phyloP scores from a whole-genome alignment of 495 filamentous ascomycete species.

The Oleoguttula mirabilis region DNA sequence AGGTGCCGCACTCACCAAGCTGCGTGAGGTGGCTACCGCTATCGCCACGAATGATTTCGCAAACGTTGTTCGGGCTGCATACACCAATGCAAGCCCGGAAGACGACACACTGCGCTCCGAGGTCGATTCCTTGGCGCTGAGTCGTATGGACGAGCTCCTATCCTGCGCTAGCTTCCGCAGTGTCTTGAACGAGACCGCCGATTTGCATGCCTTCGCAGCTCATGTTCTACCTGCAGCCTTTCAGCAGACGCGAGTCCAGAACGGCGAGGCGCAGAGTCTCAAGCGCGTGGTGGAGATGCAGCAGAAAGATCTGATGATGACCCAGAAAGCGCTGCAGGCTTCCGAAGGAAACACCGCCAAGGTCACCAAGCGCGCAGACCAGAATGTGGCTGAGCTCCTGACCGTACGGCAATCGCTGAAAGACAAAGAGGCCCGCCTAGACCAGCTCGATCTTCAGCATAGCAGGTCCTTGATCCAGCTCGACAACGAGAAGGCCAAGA shows the following conservation, averaged over 20 bases:
- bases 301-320: neutral
- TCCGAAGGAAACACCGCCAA: no score
- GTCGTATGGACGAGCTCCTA: slow-evolving; percentile 1
- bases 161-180: neutral
- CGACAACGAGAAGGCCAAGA: no score
- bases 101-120: neutral
- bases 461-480: no score
- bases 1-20: slow-evolving; percentile 1
- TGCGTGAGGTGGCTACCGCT: neutral
- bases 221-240: neutral
- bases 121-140: neutral
- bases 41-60: neutral
- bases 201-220: neutral
- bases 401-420: no score
- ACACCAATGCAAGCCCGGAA: neutral
- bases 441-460: no score
- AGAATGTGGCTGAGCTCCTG: no score
- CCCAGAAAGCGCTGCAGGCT: no score
- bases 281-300: neutral
- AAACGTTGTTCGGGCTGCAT: slow-evolving; percentile 1
- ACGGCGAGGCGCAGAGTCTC: no score
- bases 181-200: neutral
- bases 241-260: neutral
- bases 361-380: no score
- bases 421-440: no score